These are phyloP conservation scores for Hyphopichia homilentoma DNA, from an alignment of 805 yeast species.

Conservation along the genomic window DNA sequence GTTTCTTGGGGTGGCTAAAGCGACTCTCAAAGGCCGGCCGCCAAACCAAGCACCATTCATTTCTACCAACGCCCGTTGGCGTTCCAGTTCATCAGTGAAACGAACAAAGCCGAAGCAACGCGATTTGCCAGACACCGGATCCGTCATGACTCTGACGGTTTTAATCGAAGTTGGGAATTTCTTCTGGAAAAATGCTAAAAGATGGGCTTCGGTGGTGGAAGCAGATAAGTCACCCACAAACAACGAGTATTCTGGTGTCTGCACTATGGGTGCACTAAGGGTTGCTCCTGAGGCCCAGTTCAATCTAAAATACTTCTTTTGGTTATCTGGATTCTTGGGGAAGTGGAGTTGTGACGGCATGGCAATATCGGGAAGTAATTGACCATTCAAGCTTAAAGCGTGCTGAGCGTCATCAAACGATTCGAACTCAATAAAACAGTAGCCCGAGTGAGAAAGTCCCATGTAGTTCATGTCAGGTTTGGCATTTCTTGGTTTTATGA, in stretches of 20 bases:
- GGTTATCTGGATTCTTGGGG: slow-evolving; percentile 42
- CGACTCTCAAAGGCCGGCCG: slow-evolving; percentile 73
- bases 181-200: slow-evolving; percentile 67
- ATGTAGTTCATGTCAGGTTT: slow-evolving; percentile 19
- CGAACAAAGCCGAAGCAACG: slow-evolving; percentile 81
- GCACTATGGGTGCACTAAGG: slow-evolving; percentile 63
- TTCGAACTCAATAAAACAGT: slow-evolving; percentile 76
- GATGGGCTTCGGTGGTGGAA: slow-evolving; percentile 74
- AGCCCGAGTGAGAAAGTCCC: slow-evolving; percentile 47
- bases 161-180: slow-evolving; percentile 61
- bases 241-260: slow-evolving; percentile 70
- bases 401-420: slow-evolving; percentile 64
- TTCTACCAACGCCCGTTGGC: slow-evolving; percentile 63
- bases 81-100: slow-evolving; percentile 65
- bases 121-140: slow-evolving; percentile 72
- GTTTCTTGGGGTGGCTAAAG: slow-evolving; percentile 72
- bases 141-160: slow-evolving; percentile 83
- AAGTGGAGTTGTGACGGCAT: slow-evolving; percentile 40
- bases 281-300: slow-evolving; percentile 89
- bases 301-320: slow-evolving; percentile 62
- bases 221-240: slow-evolving; percentile 85
- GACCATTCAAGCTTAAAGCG: slow-evolving; percentile 65
- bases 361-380: slow-evolving; percentile 55
- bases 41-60: slow-evolving; percentile 82
- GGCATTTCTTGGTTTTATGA: slow-evolving; percentile 47